Base-by-base conservation (phyloP, 1,284 basidiomycete species). In the Amylostereum areolatum region DNA sequence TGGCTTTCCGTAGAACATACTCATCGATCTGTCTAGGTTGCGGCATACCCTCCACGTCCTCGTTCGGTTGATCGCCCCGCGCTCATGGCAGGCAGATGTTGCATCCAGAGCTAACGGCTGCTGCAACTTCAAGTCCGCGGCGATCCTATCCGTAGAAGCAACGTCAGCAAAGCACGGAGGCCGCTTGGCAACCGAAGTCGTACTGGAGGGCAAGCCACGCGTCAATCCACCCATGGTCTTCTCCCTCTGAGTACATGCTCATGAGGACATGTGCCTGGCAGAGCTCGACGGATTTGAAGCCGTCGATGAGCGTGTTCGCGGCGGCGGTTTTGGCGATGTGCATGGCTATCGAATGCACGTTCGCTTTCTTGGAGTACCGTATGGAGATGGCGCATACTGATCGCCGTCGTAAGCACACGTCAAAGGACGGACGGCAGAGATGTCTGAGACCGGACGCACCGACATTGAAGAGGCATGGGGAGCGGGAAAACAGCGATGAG, bases 341-440 rank as follows among this genome's bases (percentile, higher is more conserved):
- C 37, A 25, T 39, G 37, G 37, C 27, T 25, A 39, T n/a, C 2
- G 85, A 83, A 58, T 90, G 89, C 45, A 89, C 83, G 60, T 88
- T 83, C 0, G 85, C 84, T 58, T 87, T 89, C 45, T 83, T 81
- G 3, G 73, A 60, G 61, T 88, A 85, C 25, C 88, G 72, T 0
- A 85, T 88, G 0, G 87, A 80, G 48, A 89, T 79, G 9, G 86
- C 87, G 53, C 87, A 89, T 39, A 91, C 85, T n/a, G n/a, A n/a
- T n/a, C n/a, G n/a, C n/a, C n/a, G n/a, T n/a, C n/a, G n/a, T n/a
- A n/a, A n/a, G n/a, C n/a, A n/a, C n/a, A n/a, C n/a, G n/a, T n/a
- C n/a, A n/a, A n/a, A n/a, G n/a, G n/a, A n/a, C n/a, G n/a, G n/a
- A n/a, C n/a, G n/a, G n/a, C n/a, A n/a, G n/a, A n/a, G n/a, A n/a